Evolutionary conservation across 768 basidiomycete genomes (phyloP).

Genomic region (Pleurotus eryngii): DNA sequence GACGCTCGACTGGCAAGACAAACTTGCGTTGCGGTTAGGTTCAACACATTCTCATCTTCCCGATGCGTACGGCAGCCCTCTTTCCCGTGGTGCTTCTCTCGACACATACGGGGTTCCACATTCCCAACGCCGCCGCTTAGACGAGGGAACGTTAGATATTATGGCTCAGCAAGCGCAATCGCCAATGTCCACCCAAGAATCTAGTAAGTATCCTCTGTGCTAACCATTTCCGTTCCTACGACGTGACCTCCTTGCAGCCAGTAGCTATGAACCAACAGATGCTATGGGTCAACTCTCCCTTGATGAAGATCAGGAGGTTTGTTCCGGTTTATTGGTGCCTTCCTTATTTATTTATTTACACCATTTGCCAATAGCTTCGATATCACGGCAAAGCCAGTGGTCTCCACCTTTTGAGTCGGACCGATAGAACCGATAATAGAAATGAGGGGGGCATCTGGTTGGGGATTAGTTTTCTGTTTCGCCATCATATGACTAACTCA

Average conservation of each 20-base stretch:
- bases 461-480: slow-evolving; percentile 16
- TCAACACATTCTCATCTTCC: slow-evolving; percentile 23
- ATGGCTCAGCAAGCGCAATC: neutral
- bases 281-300: slow-evolving; percentile 69
- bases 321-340: neutral
- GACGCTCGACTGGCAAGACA: slow-evolving; percentile 78
- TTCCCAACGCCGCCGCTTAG: slow-evolving; percentile 5
- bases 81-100: neutral
- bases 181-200: neutral
- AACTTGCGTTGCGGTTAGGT: slow-evolving; percentile 53
- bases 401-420: slow-evolving; percentile 67
- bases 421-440: slow-evolving; percentile 62
- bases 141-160: neutral
- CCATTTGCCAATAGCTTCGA: slow-evolving; percentile 53
- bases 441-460: slow-evolving; percentile 70
- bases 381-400: slow-evolving; percentile 82
- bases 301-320: slow-evolving; percentile 73
- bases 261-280: slow-evolving; percentile 42
- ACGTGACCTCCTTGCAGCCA: neutral
- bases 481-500: slow-evolving; percentile 2
- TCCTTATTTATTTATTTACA: neutral
- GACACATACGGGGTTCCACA: slow-evolving; percentile 1
- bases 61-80: neutral
- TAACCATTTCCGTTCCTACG: too few species aligned
- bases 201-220: neutral